A percentile compares a stretch with the other conserved stretches of the same genome.
Conservation (phyloP, 768 basidiomycete genomes). For the Boletus coccyginus region DNA sequence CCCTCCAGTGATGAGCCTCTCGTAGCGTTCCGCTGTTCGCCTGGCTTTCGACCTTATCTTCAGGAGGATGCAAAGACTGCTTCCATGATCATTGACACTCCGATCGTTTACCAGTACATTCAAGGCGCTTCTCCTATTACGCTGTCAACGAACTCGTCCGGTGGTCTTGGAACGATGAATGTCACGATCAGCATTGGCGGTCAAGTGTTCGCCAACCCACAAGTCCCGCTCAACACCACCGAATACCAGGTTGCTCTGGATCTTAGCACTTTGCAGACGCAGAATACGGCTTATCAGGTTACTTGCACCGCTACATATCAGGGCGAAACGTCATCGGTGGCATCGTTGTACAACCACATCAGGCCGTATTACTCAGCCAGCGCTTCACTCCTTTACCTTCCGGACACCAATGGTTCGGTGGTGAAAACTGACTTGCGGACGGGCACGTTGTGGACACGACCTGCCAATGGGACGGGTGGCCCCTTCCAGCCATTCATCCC, state of each 20-base stretch:
- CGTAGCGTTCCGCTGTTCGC: constrained; percentile 46
- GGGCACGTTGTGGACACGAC: constrained; percentile 42
- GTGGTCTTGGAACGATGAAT: constrained; percentile 6
- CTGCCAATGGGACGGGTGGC: constrained; percentile 20
- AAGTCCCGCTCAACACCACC: constrained; percentile 31
- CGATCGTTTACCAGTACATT: constrained; percentile 31
- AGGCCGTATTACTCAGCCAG: constrained; percentile 32
- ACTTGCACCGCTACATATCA: constrained; percentile 35
- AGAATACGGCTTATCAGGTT: constrained; percentile 30
- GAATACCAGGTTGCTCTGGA: constrained; percentile 25
- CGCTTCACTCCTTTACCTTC: constrained; percentile 41
- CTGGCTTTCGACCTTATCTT: constrained; percentile 47
- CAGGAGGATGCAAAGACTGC: constrained; percentile 34
- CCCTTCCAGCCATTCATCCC: constrained; percentile 49
- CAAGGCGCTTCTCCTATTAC: constrained; percentile 34
- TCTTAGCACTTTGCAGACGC: constrained; percentile 29
- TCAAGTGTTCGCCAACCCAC: constrained; percentile 18
- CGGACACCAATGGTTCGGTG: constrained; percentile 34
- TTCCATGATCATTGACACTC: constrained; percentile 9
- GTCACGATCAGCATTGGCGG: constrained; percentile 33
- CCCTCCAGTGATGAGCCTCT: constrained; percentile 35
- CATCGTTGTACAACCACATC: neutral
- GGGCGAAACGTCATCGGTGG: neutral
- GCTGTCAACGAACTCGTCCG: too few relatives aligned
- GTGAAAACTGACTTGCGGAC: constrained; percentile 50